A percentile compares a stretch with the other conserved stretches of the same genome.
Conservation (phyloP, 805 yeast species). For the Candida palmyrensis region DNA sequence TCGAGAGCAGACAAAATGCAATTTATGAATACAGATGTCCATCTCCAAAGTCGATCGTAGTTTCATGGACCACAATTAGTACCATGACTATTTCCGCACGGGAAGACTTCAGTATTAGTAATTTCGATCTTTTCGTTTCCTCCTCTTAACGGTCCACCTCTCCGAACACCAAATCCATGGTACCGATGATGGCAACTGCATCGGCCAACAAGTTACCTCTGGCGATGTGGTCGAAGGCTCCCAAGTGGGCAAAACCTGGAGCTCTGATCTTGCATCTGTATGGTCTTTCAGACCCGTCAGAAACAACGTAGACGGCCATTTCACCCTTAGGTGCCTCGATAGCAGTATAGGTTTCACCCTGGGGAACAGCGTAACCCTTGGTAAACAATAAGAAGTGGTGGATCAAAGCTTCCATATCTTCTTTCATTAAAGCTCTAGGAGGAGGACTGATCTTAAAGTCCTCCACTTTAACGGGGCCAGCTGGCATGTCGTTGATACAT, state of each 20-base stretch:
- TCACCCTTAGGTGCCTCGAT: constrained; percentile 96
- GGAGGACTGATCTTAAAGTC: constrained; percentile 85
- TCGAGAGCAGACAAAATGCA: background rate
- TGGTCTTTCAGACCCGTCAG: constrained; percentile 88
- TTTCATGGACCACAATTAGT: background rate
- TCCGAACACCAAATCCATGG: constrained; percentile 93
- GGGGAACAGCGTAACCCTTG: constrained; percentile 85
- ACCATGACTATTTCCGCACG: too few relatives aligned
- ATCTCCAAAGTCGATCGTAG: background rate
- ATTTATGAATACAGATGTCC: background rate
- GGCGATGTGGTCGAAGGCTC: constrained; percentile 81
- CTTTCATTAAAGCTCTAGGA: constrained; percentile 76
- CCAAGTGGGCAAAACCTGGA: constrained; percentile 90
- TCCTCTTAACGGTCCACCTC: constrained; percentile 76
- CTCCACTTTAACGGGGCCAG: constrained; percentile 87
- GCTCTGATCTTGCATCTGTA: constrained; percentile 90
- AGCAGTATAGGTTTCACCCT: constrained; percentile 86
- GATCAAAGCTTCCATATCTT: constrained; percentile 88
- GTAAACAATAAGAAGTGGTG: constrained; percentile 86
- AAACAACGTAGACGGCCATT: constrained; percentile 85
- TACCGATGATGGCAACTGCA: constrained; percentile 90
- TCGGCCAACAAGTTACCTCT: constrained; percentile 87
- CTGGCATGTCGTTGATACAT: constrained; percentile 87
- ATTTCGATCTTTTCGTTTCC: background rate
- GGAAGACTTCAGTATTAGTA: too few relatives aligned